phyloP scores from a whole-genome alignment of 768 basidiomycete species.

The Russula foetens region DNA sequence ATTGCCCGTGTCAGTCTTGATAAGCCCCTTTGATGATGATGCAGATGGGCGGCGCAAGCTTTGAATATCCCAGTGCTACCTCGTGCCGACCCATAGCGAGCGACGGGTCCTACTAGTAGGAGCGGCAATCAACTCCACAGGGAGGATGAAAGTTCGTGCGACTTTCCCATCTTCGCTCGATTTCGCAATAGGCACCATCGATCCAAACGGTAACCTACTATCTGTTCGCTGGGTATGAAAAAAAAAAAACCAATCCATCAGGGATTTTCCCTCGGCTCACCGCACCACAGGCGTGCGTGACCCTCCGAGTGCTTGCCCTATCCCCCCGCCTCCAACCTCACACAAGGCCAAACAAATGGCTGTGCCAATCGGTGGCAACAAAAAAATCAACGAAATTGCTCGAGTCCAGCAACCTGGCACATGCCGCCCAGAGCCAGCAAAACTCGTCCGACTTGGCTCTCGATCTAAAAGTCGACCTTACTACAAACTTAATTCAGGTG shows the following conservation, averaged over 20 bases:
- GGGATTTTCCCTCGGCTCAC: not conserved
- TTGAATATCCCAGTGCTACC: not conserved
- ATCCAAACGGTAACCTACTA: not conserved
- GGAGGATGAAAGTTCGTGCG: not conserved
- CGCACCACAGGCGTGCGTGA: not conserved
- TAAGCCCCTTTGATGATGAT: not conserved
- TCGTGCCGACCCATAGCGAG: not conserved
- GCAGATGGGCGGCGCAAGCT: not conserved
- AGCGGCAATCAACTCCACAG: not conserved
- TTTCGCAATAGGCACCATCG: too few species aligned
- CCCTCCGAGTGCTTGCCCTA: too few species aligned
- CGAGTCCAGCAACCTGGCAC: not conserved
- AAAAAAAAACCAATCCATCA: not conserved
- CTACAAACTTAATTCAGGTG: not conserved
- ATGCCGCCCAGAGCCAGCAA: not conserved
- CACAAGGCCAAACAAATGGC: not conserved
- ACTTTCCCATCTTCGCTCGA: not conserved
- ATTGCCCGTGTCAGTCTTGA: not conserved
- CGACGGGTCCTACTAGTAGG: not conserved
- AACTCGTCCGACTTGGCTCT: not conserved
- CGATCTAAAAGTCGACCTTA: not conserved
- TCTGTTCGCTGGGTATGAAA: constrained; percentile 15
- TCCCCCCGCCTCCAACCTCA: not conserved
- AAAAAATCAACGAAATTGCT: too few species aligned
- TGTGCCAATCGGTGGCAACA: constrained; percentile 7